phyloP scores from a whole-genome alignment of 2,329 filamentous ascomycete species.

The Alternaria angustiovoidea region DNA sequence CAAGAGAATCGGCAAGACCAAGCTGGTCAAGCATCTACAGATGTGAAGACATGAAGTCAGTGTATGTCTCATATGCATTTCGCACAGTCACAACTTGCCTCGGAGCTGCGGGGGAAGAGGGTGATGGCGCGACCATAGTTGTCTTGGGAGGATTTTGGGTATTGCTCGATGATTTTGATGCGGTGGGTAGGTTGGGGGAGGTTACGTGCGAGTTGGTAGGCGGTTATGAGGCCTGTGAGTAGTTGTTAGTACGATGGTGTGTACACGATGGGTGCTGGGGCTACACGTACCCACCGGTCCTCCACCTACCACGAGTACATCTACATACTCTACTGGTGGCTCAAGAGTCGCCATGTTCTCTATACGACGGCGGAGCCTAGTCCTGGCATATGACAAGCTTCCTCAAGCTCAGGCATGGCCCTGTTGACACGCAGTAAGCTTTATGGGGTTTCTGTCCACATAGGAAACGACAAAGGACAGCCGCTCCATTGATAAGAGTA shows the following conservation, averaged over 20 bases:
- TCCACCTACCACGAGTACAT: constrained; percentile 45
- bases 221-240: constrained; percentile 43
- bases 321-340: constrained; percentile 21
- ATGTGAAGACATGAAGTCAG: no score
- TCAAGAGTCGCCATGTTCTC: not conserved
- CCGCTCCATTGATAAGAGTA: constrained; percentile 3
- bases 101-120: constrained; percentile 57
- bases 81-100: no score
- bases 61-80: no score
- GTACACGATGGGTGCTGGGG: not conserved
- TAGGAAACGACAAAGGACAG: not conserved
- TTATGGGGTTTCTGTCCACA: not conserved
- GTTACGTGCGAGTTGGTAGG: constrained; percentile 58
- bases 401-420: not conserved
- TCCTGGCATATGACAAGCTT: not conserved
- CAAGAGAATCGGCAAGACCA: constrained; percentile 58
- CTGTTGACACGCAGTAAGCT: constrained; percentile 13
- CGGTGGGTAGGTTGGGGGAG: constrained; percentile 48
- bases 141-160: constrained; percentile 59
- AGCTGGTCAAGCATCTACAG: constrained; percentile 58
- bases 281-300: constrained; percentile 55
- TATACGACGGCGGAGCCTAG: not conserved
- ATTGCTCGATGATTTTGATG: constrained; percentile 60
- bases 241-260: not conserved
- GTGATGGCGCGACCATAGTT: constrained; percentile 64